Evolutionary conservation across 306 rosid species (phyloP), one percentile per base, ranked within the genome.

Genomic region (Glycine soja): DNA sequence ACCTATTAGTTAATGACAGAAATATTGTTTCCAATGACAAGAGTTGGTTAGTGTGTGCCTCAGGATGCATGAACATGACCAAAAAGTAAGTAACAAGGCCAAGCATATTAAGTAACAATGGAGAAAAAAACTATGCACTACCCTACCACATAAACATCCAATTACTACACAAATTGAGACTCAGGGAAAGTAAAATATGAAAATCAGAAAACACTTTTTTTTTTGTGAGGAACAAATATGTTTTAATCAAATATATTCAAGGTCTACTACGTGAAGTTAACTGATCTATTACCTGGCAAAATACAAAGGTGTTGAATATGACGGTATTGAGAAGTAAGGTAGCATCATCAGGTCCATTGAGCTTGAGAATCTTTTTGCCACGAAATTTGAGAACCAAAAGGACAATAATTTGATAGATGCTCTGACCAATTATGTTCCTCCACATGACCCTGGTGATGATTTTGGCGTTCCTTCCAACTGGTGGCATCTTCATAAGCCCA

Each of bases 391-490:
- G 97, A 71, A 86, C 51, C 78, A 90, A 74, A 72, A 95, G 94
- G 45, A 95, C 92, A 10, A 78, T 47, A 79, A 86, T 89, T 70
- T 93, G 99, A 71, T 90, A 95, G 47, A 93, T 78, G 79, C 97
- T 92, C 70, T 93, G 97, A n/a, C 97, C 97, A 50, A 89, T 79
- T 51, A 95, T 92, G 62, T 95, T 95, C 88, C 97, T 87, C 99
- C 97, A 91, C 99, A 93, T 91, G 48, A 85, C 38, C 48, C 87
- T 80, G 0, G 95, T 91, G 53, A 95, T 90, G 90, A 95, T 86
- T 2, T 83, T 87, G 14, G 56, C 78, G 18, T 90, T 90, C 80
- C 87, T 88, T 68, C 97, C 94, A 53, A 87, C 79, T 3, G 97
- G 97, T 75, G 92, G 94, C 52, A 91, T 90, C 82, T 82, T 84